A percentile compares a stretch with the other conserved stretches of the same genome.
These are phyloP conservation scores for Jatropha multifida DNA, from an alignment of 441 rosid genomes.

Conservation along the genomic window DNA sequence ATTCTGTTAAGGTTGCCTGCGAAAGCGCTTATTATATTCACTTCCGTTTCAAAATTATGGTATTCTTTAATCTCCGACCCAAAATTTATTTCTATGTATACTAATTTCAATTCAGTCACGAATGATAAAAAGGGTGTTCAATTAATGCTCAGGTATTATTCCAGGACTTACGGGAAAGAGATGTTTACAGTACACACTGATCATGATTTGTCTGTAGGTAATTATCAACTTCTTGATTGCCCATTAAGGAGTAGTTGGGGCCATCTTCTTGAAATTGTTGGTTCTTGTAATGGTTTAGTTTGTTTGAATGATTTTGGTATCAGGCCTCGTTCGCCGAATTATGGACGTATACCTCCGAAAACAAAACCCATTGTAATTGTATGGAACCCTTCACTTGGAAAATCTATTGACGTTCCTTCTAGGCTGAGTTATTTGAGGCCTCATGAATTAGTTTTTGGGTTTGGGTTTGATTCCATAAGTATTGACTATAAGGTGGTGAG, in stretches of 20 bases:
- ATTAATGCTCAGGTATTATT: background rate
- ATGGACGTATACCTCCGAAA: too few relatives aligned
- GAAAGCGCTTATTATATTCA: background rate
- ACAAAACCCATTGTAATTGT: background rate
- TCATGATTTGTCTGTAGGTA: background rate
- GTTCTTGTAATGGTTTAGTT: constrained; percentile 11
- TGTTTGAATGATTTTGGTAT: background rate
- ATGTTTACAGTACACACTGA: background rate
- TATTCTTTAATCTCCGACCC: background rate
- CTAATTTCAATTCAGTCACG: background rate
- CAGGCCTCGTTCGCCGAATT: background rate
- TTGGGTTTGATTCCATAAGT: constrained; percentile 2
- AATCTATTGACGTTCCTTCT: background rate
- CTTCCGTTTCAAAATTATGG: constrained; percentile 4
- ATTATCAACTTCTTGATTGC: background rate
- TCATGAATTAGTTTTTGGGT: background rate
- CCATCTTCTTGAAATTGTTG: background rate
- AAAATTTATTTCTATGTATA: background rate
- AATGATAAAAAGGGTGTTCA: background rate
- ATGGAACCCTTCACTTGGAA: constrained; percentile 3
- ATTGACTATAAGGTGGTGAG: constrained; percentile 6
- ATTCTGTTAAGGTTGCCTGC: background rate
- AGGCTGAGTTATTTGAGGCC: background rate
- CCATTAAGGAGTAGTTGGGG: background rate
- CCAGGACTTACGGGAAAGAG: background rate